A percentile compares a stretch with the other conserved stretches of the same genome.
phyloP scores from a whole-genome alignment of 2,329 filamentous ascomycete species.

The Metarhizium anisopliae region DNA sequence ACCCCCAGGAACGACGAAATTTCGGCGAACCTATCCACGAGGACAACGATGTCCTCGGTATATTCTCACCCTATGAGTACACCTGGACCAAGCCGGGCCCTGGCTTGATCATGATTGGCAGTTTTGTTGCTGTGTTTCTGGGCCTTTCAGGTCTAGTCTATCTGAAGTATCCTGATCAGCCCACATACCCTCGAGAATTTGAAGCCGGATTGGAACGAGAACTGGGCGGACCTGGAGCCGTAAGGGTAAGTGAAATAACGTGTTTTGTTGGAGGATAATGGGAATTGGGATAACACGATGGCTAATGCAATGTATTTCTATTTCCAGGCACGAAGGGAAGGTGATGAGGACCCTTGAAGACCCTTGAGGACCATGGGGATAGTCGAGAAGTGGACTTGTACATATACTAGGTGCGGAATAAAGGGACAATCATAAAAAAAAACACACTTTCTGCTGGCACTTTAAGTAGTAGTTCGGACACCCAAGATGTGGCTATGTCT shows the following conservation, averaged over 20 bases:
- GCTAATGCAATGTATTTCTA: not conserved
- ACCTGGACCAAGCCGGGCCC: slow-evolving; percentile 68
- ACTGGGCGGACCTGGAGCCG: slow-evolving; percentile 59
- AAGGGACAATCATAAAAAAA: not conserved
- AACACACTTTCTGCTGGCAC: not conserved
- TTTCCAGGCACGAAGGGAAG: slow-evolving; percentile 42
- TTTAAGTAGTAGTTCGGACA: not conserved
- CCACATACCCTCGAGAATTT: slow-evolving; percentile 60
- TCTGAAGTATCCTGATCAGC: slow-evolving; percentile 62
- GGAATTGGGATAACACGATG: slow-evolving; percentile 13
- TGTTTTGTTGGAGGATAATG: not conserved
- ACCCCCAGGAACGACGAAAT: slow-evolving; percentile 94
- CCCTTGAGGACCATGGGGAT: slow-evolving; percentile 27
- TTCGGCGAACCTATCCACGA: slow-evolving; percentile 95
- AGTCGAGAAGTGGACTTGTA: slow-evolving; percentile 17
- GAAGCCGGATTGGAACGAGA: slow-evolving; percentile 66
- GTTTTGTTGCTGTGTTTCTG: slow-evolving; percentile 56
- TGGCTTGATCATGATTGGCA: slow-evolving; percentile 57
- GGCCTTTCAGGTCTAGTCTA: slow-evolving; percentile 60
- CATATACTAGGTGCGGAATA: slow-evolving; percentile 17
- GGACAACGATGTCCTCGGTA: slow-evolving; percentile 85
- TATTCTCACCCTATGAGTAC: slow-evolving; percentile 85
- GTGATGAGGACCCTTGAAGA: slow-evolving; percentile 47
- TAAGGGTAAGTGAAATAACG: slow-evolving; percentile 45
- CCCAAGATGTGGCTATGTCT: not conserved